Conservation (phyloP, 2,329 filamentous ascomycete genomes). For the Aspergillus piperis region DNA sequence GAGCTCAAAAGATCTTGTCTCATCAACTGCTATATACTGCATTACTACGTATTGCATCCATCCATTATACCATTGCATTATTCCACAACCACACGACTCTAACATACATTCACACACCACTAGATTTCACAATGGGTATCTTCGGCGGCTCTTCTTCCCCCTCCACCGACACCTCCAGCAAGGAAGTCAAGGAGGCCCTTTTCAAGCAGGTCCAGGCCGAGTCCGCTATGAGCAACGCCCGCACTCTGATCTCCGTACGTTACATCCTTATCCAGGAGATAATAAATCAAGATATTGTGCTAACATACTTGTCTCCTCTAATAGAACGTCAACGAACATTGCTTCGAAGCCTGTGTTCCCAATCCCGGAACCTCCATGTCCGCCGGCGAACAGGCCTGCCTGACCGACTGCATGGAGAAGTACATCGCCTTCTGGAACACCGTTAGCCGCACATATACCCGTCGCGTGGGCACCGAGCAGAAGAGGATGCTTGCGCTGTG, state of each 20-base stretch:
- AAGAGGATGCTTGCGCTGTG: constrained; percentile 46
- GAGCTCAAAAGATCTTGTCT: constrained; percentile 14
- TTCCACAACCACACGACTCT: neutral
- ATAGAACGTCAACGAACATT: constrained; percentile 78
- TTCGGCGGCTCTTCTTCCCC: constrained; percentile 41
- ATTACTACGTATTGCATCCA: too few species aligned
- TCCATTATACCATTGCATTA: neutral
- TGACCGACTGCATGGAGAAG: constrained; percentile 79
- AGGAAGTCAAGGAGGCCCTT: constrained; percentile 54
- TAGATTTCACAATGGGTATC: constrained; percentile 35
- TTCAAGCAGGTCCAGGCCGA: constrained; percentile 67
- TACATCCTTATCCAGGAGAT: neutral
- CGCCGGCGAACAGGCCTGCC: constrained; percentile 68
- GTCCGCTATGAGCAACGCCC: constrained; percentile 68
- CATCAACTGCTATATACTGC: neutral
- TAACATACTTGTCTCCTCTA: neutral
- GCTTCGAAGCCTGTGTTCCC: constrained; percentile 75
- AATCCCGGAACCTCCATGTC: constrained; percentile 67
- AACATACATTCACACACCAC: neutral
- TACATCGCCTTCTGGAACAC: constrained; percentile 80
- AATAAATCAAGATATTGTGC: neutral
- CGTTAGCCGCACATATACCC: constrained; percentile 69
- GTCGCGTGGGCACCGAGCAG: constrained; percentile 57
- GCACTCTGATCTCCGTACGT: constrained; percentile 68
- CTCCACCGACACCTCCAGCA: constrained; percentile 26